phyloP scores from a whole-genome alignment of 345 rosid species.

The Balakata baccata region DNA sequence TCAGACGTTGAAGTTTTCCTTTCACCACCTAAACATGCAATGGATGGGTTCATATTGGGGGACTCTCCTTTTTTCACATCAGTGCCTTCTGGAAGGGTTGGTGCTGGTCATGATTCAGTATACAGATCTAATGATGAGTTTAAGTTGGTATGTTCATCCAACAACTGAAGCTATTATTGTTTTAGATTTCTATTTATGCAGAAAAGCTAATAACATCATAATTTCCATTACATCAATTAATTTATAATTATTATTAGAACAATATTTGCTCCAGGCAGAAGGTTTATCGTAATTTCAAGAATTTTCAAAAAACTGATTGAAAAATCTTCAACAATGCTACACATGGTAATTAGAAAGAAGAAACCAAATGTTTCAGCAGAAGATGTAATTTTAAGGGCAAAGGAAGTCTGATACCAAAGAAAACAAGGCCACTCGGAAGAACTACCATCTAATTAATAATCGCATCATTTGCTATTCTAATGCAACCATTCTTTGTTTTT shows the following conservation, averaged over 20 bases:
- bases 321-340: not conserved
- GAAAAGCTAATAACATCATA: not conserved
- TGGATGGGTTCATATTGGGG: constrained; percentile 82
- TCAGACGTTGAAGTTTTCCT: constrained; percentile 93
- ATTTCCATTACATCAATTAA: not conserved
- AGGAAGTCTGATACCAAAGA: not conserved
- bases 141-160: constrained; percentile 59
- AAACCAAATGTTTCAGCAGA: no score
- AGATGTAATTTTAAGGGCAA: not conserved
- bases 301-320: not conserved
- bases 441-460: not conserved
- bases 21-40: constrained; percentile 76
- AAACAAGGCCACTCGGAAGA: not conserved
- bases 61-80: constrained; percentile 92
- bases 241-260: not conserved
- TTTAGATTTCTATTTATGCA: not conserved
- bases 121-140: constrained; percentile 80
- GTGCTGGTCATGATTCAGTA: constrained; percentile 65
- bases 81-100: constrained; percentile 97
- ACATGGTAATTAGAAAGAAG: not conserved
- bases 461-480: not conserved
- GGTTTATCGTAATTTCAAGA: not conserved
- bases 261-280: not conserved
- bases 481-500: not conserved
- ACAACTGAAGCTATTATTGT: not conserved